phyloP scores from a whole-genome alignment of 2,329 filamentous ascomycete species.

The Exophiala sp. region DNA sequence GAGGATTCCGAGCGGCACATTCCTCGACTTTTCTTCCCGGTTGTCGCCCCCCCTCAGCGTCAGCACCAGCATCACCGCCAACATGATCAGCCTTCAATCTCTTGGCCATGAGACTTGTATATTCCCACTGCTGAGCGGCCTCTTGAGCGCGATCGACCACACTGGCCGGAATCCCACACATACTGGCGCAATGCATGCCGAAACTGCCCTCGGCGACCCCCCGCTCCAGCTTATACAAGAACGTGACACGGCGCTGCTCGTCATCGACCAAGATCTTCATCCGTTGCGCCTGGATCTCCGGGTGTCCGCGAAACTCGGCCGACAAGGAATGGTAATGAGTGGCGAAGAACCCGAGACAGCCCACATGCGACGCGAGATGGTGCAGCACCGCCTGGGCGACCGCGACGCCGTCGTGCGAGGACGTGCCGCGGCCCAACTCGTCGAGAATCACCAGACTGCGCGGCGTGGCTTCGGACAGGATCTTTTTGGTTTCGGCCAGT shows the following conservation, averaged over 20 bases:
- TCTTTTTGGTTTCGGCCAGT: conserved; percentile 95
- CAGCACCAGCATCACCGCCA: conserved; percentile 47
- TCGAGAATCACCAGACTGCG: conserved; percentile 94
- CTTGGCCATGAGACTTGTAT: conserved; percentile 84
- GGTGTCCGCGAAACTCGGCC: conserved; percentile 81
- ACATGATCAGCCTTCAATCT: conserved; percentile 58
- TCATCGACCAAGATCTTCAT: conserved; percentile 97
- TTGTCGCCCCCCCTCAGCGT: not conserved
- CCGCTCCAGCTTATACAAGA: conserved; percentile 87
- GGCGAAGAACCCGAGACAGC: conserved; percentile 92
- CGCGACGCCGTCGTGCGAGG: conserved; percentile 91
- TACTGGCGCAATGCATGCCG: conserved; percentile 97
- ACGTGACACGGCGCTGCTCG: conserved; percentile 77
- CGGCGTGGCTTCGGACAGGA: conserved; percentile 85
- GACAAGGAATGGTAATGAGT: conserved; percentile 96
- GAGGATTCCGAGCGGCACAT: conserved; percentile 25
- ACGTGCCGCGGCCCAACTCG: conserved; percentile 89
- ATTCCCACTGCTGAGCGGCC: conserved; percentile 88
- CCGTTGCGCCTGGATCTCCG: conserved; percentile 75
- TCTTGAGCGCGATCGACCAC: conserved; percentile 83
- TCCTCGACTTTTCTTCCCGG: not conserved
- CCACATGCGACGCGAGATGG: conserved; percentile 86
- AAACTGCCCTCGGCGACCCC: conserved; percentile 95
- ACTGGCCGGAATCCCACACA: conserved; percentile 84
- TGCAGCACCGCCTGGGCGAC: conserved; percentile 97